A percentile compares a stretch with the other conserved stretches of the same genome.
These are phyloP conservation scores for Astrocystis sublimbata DNA, from an alignment of 495 filamentous ascomycete species.

Conservation along the genomic window DNA sequence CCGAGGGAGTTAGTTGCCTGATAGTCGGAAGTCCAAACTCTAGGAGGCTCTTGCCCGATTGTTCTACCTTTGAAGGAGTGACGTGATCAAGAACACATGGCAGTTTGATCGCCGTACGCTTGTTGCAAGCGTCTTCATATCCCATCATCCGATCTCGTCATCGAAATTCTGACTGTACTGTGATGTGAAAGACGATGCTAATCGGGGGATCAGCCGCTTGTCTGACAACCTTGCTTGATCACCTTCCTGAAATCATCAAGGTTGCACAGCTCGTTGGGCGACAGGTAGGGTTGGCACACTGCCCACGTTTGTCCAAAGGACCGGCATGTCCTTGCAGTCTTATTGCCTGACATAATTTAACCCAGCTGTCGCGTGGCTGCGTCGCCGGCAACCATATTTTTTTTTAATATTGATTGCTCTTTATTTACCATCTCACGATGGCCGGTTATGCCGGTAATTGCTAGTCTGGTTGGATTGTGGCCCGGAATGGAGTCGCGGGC, in stretches of 20 bases:
- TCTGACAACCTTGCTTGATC: slow-evolving; percentile 1
- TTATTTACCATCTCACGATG: background rate
- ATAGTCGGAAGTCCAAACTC: background rate
- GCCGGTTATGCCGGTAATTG: slow-evolving; percentile 4
- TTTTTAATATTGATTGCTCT: slow-evolving; percentile 8
- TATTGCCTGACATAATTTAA: slow-evolving; percentile 14
- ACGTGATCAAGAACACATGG: background rate
- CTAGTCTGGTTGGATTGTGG: background rate
- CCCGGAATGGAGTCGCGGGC: background rate
- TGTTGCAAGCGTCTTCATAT: slow-evolving; percentile 6
- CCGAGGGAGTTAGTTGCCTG: background rate
- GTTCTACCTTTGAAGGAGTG: background rate
- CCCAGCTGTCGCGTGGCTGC: slow-evolving; percentile 13
- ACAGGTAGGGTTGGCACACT: slow-evolving; percentile 6
- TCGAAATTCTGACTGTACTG: background rate
- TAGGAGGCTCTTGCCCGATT: background rate
- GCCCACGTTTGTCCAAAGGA: slow-evolving; percentile 4
- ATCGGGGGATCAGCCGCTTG: slow-evolving; percentile 17
- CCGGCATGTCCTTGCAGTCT: slow-evolving; percentile 16
- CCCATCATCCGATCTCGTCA: slow-evolving; percentile 11
- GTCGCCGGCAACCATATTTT: too few relatives aligned
- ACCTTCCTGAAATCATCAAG: slow-evolving; percentile 19
- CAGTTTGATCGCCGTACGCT: background rate
- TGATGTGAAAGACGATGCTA: background rate
- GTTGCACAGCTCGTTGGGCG: background rate